Conservation (phyloP, 306 rosid species). For the Parietaria judaica region DNA sequence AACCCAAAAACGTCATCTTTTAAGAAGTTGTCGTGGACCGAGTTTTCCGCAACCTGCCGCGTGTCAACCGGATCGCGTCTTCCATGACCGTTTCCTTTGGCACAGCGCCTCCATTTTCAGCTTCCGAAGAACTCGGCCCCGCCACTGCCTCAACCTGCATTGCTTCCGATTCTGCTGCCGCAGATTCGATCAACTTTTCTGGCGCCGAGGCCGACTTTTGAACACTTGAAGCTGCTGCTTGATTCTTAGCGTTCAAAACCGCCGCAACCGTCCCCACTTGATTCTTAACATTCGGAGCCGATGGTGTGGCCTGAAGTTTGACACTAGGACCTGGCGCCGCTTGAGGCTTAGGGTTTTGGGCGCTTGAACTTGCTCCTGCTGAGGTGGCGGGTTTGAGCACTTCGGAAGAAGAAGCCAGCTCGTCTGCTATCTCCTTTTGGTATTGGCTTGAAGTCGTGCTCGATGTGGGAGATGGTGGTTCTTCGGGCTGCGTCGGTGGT, state of each 20-base stretch:
- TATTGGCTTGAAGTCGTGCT: conserved; percentile 28
- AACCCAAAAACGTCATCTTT: conserved; percentile 4
- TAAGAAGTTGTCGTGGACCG: conserved; percentile 34
- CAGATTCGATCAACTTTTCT: conserved; percentile 17
- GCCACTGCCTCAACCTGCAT: conserved; percentile 21
- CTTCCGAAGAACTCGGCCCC: conserved; percentile 16
- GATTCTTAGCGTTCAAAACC: not conserved
- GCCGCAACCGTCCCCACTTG: not conserved
- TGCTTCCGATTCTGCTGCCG: conserved; percentile 19
- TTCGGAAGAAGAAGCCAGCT: conserved; percentile 16
- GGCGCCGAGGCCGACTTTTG: conserved; percentile 13
- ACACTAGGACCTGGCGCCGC: not conserved
- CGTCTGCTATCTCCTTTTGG: conserved; percentile 31
- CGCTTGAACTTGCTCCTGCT: conserved; percentile 1
- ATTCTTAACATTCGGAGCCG: not conserved
- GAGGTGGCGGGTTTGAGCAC: conserved; percentile 15
- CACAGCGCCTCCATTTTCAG: conserved; percentile 13
- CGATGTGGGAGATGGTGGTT: conserved; percentile 30
- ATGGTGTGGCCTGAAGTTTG: not conserved
- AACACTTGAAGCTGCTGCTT: conserved; percentile 8
- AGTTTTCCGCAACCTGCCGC: conserved; percentile 20
- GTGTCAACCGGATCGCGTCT: conserved; percentile 17
- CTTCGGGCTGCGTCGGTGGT: conserved; percentile 15
- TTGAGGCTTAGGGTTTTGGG: not conserved
- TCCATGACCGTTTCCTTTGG: conserved; percentile 23